phyloP scores from a whole-genome alignment of 2,329 filamentous ascomycete genomes.

The Phialophora expanda region DNA sequence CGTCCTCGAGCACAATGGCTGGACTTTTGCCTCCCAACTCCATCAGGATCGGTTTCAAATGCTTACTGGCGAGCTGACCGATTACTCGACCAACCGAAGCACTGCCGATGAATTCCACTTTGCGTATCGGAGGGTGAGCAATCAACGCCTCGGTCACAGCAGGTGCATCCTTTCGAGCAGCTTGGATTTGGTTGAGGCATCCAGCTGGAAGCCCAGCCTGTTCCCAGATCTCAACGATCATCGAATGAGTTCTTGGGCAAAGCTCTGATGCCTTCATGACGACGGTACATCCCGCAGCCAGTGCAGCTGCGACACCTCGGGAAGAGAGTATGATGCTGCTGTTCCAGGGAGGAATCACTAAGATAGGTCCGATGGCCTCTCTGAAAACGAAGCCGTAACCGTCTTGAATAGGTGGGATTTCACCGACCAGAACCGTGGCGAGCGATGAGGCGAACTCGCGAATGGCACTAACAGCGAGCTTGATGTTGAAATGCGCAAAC shows the following conservation, averaged over 20 bases:
- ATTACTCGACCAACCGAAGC: slow-evolving; percentile 73
- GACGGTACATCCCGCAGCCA: slow-evolving; percentile 70
- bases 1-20: slow-evolving; percentile 77
- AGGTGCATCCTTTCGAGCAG: slow-evolving; percentile 64
- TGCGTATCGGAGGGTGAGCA: slow-evolving; percentile 68
- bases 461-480: slow-evolving; percentile 3
- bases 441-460: slow-evolving; percentile 15
- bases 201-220: slow-evolving; percentile 78
- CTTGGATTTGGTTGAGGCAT: slow-evolving; percentile 72
- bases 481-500: slow-evolving; percentile 18
- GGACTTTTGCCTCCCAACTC: slow-evolving; percentile 88
- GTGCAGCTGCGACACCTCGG: slow-evolving; percentile 9
- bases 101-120: slow-evolving; percentile 80
- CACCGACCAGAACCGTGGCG: slow-evolving; percentile 1
- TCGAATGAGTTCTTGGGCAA: slow-evolving; percentile 66
- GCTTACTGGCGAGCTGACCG: slow-evolving; percentile 69
- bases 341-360: slow-evolving; percentile 24
- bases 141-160: slow-evolving; percentile 71
- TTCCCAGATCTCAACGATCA: slow-evolving; percentile 66
- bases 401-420: slow-evolving; percentile 7
- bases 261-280: slow-evolving; percentile 74
- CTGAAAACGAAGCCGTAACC: slow-evolving; percentile 9
- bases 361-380: slow-evolving; percentile 8
- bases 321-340: slow-evolving; percentile 22
- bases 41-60: slow-evolving; percentile 89